A percentile compares a stretch with the other conserved stretches of the same genome.
Evolutionary conservation across 352 stramenopile genomes (phyloP).

Genomic region (Globisporangium canariense): DNA sequence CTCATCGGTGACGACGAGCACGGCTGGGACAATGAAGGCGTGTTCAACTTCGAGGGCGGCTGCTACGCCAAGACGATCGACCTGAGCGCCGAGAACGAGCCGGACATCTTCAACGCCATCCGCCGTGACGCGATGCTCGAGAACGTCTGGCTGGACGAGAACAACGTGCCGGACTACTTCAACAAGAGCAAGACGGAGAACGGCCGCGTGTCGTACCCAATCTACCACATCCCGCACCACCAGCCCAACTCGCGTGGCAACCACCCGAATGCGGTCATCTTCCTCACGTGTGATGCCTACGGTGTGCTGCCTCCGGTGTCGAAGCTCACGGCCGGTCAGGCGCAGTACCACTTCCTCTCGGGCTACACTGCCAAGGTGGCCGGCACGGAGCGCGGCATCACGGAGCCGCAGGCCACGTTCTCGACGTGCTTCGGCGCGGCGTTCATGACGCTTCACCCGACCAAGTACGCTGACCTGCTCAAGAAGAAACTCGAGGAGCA

Average conservation of each 20-base stretch:
- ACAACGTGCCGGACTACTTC: constrained; percentile 91
- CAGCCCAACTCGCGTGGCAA: constrained; percentile 84
- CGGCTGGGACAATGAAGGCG: constrained; percentile 96
- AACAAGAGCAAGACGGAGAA: constrained; percentile 98
- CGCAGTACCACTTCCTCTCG: constrained; percentile 98
- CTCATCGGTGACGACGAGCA: constrained; percentile 91
- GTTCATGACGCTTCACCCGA: constrained; percentile 97
- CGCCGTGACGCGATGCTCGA: constrained; percentile 96
- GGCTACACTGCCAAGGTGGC: constrained; percentile 99
- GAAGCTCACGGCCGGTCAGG: constrained; percentile 91
- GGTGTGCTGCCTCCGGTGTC: constrained; percentile 96
- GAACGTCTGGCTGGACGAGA: constrained; percentile 91
- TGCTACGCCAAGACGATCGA: constrained; percentile 99
- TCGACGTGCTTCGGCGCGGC: constrained; percentile 96
- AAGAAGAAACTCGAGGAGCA: constrained; percentile 96
- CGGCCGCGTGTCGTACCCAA: constrained; percentile 98
- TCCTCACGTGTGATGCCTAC: constrained; percentile 98
- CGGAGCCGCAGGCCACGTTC: constrained; percentile 95
- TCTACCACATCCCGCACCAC: constrained; percentile 98
- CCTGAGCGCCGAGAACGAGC: constrained; percentile 93
- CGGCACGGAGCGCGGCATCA: constrained; percentile 96
- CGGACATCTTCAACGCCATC: constrained; percentile 98
- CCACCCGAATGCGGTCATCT: constrained; percentile 97
- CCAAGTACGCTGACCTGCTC: constrained; percentile 96
- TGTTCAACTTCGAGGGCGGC: constrained; percentile 99